These are phyloP conservation scores for Cornus suecica DNA, from an alignment of 148 eudicot genomes.

Conservation along the genomic window DNA sequence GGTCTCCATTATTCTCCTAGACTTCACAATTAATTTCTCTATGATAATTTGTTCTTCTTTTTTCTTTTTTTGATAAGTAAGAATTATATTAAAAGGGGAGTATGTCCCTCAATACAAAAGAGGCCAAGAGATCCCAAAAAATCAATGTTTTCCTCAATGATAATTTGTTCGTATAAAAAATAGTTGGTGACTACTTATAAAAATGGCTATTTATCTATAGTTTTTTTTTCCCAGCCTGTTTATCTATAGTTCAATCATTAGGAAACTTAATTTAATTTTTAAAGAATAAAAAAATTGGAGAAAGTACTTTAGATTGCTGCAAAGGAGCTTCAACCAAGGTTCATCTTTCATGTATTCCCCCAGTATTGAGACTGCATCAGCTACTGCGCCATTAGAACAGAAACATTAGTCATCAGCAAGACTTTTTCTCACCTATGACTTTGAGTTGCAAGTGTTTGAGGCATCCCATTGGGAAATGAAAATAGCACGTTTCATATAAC, in stretches of 20 bases:
- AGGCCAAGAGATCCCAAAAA: too few species aligned
- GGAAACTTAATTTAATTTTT: neutral
- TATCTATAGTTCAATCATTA: neutral
- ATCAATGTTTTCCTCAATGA: too few species aligned
- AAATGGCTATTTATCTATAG: neutral
- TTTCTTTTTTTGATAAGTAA: too few species aligned
- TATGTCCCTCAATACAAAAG: too few species aligned
- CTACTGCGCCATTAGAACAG: slow-evolving; percentile 41
- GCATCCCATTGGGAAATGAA: neutral
- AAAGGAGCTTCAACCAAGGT: slow-evolving; percentile 86
- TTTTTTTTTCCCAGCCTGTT: neutral
- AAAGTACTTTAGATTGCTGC: slow-evolving; percentile 65
- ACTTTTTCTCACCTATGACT: neutral
- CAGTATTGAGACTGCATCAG: slow-evolving; percentile 65
- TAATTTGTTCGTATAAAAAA: neutral
- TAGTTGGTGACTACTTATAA: too few species aligned
- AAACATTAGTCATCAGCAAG: neutral
- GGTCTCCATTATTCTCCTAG: neutral
- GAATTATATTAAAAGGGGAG: too few species aligned
- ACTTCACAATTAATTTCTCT: neutral
- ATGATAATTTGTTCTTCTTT: neutral
- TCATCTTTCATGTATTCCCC: slow-evolving; percentile 89
- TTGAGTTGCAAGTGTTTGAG: neutral
- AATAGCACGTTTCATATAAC: neutral
- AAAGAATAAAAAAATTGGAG: neutral